These are phyloP conservation scores for Macrolepiota dolichaula DNA, from an alignment of 768 basidiomycete species.

Conservation along the genomic window DNA sequence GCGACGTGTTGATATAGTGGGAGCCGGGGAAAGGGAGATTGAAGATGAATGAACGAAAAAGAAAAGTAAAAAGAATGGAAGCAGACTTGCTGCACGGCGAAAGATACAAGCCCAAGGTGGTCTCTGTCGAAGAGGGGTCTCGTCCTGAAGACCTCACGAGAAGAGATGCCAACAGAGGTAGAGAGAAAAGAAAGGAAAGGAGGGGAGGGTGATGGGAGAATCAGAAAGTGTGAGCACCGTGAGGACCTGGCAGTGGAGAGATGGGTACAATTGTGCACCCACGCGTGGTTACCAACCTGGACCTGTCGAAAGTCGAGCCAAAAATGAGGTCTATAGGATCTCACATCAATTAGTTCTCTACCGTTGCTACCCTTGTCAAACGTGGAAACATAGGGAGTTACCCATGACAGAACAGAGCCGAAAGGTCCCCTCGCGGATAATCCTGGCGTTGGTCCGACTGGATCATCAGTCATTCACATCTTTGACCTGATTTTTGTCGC, in stretches of 20 bases:
- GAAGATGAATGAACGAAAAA: constrained; percentile 7
- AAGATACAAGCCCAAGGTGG: constrained; percentile 19
- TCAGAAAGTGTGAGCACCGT: background rate
- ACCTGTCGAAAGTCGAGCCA: background rate
- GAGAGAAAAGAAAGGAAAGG: background rate
- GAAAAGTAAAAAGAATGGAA: constrained; percentile 25
- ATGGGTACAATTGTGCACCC: background rate
- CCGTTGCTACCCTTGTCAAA: constrained; percentile 8
- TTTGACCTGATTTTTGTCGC: background rate
- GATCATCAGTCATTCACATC: background rate
- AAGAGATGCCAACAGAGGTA: background rate
- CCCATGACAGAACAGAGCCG: background rate
- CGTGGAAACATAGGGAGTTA: background rate
- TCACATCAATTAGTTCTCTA: background rate
- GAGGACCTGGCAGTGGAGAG: background rate
- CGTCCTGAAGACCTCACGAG: background rate
- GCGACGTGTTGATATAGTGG: background rate
- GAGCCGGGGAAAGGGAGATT: background rate
- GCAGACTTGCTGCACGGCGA: constrained; percentile 25
- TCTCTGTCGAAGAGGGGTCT: constrained; percentile 6
- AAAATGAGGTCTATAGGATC: background rate
- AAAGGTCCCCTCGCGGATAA: background rate
- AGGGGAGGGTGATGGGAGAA: background rate
- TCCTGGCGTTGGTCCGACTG: background rate
- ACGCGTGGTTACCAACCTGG: constrained; percentile 7